Percentiles rank a stretch among this genome's conserved stretches.
Conservation (phyloP, 2,329 filamentous ascomycete genomes). For the Ceratocystis smalleyi region DNA sequence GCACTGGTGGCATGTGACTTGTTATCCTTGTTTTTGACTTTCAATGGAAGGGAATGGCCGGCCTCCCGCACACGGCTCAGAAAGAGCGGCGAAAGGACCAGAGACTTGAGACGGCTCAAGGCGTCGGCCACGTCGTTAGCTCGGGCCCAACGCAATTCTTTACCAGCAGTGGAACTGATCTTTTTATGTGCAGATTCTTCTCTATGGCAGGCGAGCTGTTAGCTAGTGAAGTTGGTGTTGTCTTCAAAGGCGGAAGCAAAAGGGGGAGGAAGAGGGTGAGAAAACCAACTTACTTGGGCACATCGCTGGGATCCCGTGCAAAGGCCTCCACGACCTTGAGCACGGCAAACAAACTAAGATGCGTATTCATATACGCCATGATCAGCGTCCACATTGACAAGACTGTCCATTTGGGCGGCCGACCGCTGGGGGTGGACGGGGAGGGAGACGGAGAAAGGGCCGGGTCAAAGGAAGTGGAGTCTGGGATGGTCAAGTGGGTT, state of each 20-base stretch:
- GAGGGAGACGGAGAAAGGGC: constrained; percentile 21
- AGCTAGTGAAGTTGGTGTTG: not conserved
- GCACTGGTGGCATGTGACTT: not conserved
- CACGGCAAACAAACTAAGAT: constrained; percentile 27
- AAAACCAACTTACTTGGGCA: constrained; percentile 15
- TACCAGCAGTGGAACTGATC: constrained; percentile 39
- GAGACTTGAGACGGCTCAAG: constrained; percentile 12
- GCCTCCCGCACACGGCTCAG: not conserved
- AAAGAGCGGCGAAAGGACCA: constrained; percentile 12
- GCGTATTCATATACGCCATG: constrained; percentile 42
- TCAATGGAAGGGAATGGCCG: constrained; percentile 6
- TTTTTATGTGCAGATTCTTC: constrained; percentile 45
- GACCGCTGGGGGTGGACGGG: constrained; percentile 27
- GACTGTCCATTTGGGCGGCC: constrained; percentile 41
- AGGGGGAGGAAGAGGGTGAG: not conserved
- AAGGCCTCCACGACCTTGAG: constrained; percentile 16
- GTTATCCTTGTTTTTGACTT: not conserved
- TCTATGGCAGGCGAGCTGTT: constrained; percentile 22
- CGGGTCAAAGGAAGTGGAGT: not conserved
- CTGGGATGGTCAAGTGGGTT: constrained; percentile 3
- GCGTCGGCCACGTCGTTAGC: constrained; percentile 7
- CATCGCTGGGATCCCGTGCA: constrained; percentile 13
- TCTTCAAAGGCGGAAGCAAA: not conserved
- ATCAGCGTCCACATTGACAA: constrained; percentile 38
- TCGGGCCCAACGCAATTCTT: constrained; percentile 37